These are phyloP conservation scores for Mycena albidolilacea DNA, from an alignment of 768 basidiomycete species.

Conservation along the genomic window DNA sequence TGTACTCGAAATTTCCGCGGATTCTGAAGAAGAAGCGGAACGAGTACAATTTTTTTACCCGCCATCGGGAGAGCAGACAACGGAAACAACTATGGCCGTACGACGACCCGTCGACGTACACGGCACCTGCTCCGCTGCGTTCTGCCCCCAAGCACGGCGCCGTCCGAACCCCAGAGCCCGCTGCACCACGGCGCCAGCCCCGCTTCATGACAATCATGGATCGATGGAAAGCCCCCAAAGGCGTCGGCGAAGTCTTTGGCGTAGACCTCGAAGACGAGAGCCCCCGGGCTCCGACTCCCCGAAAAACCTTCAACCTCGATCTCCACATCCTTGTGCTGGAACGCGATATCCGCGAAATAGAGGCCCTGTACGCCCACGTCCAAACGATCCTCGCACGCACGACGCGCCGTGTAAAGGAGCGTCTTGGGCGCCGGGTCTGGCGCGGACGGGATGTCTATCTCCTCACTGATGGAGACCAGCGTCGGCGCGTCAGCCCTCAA, in stretches of 20 bases:
- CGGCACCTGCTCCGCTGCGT: constrained; percentile 29
- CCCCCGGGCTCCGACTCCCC: constrained; percentile 39
- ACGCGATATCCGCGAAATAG: constrained; percentile 68
- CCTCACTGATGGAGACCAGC: constrained; percentile 35
- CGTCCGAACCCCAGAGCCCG: background rate
- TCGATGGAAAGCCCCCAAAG: constrained; percentile 32
- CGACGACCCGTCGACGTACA: constrained; percentile 41
- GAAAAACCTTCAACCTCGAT: constrained; percentile 64
- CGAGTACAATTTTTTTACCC: constrained; percentile 60
- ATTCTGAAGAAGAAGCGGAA: constrained; percentile 65
- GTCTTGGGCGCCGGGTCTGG: constrained; percentile 86
- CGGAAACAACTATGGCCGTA: constrained; percentile 41
- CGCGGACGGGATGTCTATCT: constrained; percentile 70
- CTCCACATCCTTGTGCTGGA: constrained; percentile 71
- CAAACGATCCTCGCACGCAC: constrained; percentile 63
- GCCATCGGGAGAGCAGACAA: constrained; percentile 47
- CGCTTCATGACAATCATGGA: constrained; percentile 25
- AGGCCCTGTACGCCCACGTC: constrained; percentile 58
- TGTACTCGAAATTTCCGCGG: constrained; percentile 60
- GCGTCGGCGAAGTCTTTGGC: constrained; percentile 48
- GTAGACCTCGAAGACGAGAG: constrained; percentile 52
- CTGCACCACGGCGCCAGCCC: constrained; percentile 5
- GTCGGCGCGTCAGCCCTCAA: constrained; percentile 56
- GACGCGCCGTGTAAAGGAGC: constrained; percentile 78
- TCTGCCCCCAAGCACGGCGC: background rate